Evolutionary conservation across 257 asterid genomes (phyloP), one percentile per base, ranked within the genome.

Genomic region (Plantago elongata): DNA sequence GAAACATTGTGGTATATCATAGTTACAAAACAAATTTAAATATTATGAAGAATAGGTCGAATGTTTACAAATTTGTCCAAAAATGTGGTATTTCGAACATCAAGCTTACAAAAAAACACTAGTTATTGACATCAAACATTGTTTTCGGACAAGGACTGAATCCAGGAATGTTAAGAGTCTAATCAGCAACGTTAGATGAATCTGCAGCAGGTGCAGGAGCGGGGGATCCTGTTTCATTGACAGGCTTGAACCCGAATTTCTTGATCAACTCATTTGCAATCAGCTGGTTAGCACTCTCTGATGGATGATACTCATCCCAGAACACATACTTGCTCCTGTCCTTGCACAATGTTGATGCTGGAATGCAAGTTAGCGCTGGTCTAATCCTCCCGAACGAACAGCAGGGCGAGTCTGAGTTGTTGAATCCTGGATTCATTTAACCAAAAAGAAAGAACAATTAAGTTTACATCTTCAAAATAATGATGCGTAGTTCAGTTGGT

Each of bases 281-380:
- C 4, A 91, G 66, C 74, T 84, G 71, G 48, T 86, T 91, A 10
- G 96, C 98, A 4, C 71, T 65, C 47, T 91, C 98, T 1, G 92
- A 79, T 3, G 98, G 98, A 45, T 91, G 98, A 14, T 91, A 88
- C 57, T 91, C 96, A 57, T 91, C 96, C 98, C 98, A 88, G 34
- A 91, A 91, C 68, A 91, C 90, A 57, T 88, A 88, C 74, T 91
- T 88, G 81, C 94, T 91, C 58, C 98, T 71, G 51, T 91, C 98
- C 49, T 72, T 84, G 72, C 98, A 88, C 73, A 86, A 15, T 0
- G 74, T 60, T 7, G 98, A 88, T 5, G 91, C 94, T 5, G 98
- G 98, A 5, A 75, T 27, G 37, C 98, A 91, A 1, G 98, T 91
- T 3, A 91, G 79, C 5, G 98, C 96, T 11, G 96, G 98, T 44